These are phyloP conservation scores for Mycena indigotica DNA, from an alignment of 768 basidiomycete genomes.

Conservation along the genomic window DNA sequence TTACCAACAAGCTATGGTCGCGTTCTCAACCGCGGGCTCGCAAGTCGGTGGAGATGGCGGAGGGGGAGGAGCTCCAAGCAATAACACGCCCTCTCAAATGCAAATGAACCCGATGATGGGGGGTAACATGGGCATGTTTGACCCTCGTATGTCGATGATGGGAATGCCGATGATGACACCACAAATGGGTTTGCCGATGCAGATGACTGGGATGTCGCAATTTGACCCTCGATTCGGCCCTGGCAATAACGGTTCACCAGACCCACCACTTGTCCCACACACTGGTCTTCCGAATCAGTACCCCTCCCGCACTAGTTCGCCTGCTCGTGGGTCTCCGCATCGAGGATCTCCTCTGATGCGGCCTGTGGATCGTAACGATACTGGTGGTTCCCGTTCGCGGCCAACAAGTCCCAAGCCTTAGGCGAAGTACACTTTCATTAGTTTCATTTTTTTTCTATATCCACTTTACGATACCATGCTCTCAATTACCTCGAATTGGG, in stretches of 20 bases:
- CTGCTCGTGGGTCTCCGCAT: constrained; percentile 35
- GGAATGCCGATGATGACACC: constrained; percentile 44
- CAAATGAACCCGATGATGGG: constrained; percentile 61
- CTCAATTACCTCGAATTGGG: background rate
- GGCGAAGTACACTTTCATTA: constrained; percentile 6
- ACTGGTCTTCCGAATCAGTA: constrained; percentile 33
- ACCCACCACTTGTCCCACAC: constrained; percentile 41
- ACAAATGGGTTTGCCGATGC: constrained; percentile 47
- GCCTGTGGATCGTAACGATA: constrained; percentile 29
- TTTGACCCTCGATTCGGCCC: constrained; percentile 64
- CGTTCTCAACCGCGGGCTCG: constrained; percentile 74
- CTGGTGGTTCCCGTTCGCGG: constrained; percentile 27
- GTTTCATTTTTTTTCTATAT: constrained; percentile 7
- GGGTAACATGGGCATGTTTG: constrained; percentile 54
- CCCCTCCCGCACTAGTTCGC: constrained; percentile 54
- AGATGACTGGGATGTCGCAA: constrained; percentile 63
- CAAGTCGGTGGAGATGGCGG: constrained; percentile 64
- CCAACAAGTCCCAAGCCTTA: constrained; percentile 40
- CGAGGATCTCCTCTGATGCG: constrained; percentile 56
- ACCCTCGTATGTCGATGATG: constrained; percentile 85
- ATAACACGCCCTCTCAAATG: constrained; percentile 7
- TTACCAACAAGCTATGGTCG: constrained; percentile 89
- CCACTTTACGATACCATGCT: constrained; percentile 22
- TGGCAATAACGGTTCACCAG: constrained; percentile 28
- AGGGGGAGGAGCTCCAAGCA: constrained; percentile 31